phyloP scores from a whole-genome alignment of 148 eudicot genomes.

The Tetragonia tetragonoides region DNA sequence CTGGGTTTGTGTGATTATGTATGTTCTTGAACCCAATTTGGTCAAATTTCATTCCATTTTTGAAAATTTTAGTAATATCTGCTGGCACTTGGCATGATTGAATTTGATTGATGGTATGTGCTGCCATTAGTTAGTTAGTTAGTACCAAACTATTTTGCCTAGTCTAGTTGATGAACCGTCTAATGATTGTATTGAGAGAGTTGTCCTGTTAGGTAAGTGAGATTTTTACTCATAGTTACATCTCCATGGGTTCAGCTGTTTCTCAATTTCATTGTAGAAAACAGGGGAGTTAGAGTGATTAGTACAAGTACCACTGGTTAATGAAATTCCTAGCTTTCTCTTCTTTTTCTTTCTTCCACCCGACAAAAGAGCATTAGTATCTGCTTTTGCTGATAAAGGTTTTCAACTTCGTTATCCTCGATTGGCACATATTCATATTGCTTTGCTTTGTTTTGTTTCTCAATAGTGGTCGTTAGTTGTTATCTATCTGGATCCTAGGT shows the following conservation, averaged over 20 bases:
- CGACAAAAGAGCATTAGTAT: constrained; percentile 2
- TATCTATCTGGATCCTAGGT: constrained; percentile 20
- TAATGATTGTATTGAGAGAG: constrained; percentile 4
- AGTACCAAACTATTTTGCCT: neutral
- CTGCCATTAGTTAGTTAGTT: neutral
- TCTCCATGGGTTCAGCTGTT: neutral
- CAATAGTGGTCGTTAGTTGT: constrained; percentile 19
- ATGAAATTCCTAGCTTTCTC: neutral
- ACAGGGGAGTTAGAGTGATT: neutral
- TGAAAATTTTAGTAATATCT: constrained; percentile 2
- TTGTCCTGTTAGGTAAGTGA: neutral
- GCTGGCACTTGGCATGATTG: constrained; percentile 16
- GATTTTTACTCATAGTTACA: neutral
- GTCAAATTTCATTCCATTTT: neutral
- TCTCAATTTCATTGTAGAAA: neutral
- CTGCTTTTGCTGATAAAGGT: constrained; percentile 13
- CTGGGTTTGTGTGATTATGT: neutral
- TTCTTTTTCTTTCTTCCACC: neutral
- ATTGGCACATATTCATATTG: neutral
- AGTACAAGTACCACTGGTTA: neutral
- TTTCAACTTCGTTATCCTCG: constrained; percentile 14
- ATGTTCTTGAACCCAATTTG: neutral
- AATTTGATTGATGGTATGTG: neutral
- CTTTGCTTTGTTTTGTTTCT: constrained; percentile 15
- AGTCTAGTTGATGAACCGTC: neutral